Evolutionary conservation across 768 basidiomycete genomes (phyloP).

Genomic region (Termitomyces sp.): DNA sequence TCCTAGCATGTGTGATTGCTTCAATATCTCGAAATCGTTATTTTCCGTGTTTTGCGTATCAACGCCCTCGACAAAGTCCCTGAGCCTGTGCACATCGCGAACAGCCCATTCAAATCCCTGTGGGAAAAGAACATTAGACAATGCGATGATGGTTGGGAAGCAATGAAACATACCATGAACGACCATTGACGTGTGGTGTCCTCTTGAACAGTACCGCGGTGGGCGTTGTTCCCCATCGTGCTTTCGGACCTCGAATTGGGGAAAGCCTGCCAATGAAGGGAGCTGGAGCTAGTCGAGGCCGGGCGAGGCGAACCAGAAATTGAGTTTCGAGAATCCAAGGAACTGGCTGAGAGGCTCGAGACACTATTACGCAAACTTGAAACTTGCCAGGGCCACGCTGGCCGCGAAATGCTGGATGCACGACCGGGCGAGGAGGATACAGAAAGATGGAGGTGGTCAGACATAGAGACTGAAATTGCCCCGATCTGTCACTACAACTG

Average conservation of each 20-base stretch:
- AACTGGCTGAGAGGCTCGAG: conserved; percentile 14
- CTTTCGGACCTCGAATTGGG: conserved; percentile 18
- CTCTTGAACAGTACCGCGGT: conserved; percentile 25
- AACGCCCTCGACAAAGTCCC: conserved; percentile 52
- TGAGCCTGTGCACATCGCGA: conserved; percentile 51
- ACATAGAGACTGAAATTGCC: conserved; percentile 25
- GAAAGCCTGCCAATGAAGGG: conserved; percentile 22
- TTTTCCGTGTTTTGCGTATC: conserved; percentile 27
- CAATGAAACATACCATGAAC: conserved; percentile 43
- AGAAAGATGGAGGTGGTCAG: conserved; percentile 34
- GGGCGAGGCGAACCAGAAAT: conserved; percentile 10
- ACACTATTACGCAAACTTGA: conserved; percentile 26
- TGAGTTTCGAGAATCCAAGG: conserved; percentile 13
- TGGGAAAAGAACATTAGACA: not conserved
- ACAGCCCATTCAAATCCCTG: conserved; percentile 77
- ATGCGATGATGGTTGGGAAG: not conserved
- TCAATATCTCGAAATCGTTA: conserved; percentile 57
- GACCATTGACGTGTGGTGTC: conserved; percentile 61
- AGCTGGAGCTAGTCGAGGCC: conserved; percentile 25
- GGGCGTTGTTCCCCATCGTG: conserved; percentile 21
- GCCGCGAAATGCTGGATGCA: conserved; percentile 54
- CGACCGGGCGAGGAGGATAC: conserved; percentile 45
- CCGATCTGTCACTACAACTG: not conserved
- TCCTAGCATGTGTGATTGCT: conserved; percentile 62
- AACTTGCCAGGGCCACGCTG: conserved; percentile 43